Percentiles rank a stretch among this genome's conserved stretches.
These are phyloP conservation scores for Gastrodia elata DNA, from an alignment of 106 monocot species.

Conservation along the genomic window DNA sequence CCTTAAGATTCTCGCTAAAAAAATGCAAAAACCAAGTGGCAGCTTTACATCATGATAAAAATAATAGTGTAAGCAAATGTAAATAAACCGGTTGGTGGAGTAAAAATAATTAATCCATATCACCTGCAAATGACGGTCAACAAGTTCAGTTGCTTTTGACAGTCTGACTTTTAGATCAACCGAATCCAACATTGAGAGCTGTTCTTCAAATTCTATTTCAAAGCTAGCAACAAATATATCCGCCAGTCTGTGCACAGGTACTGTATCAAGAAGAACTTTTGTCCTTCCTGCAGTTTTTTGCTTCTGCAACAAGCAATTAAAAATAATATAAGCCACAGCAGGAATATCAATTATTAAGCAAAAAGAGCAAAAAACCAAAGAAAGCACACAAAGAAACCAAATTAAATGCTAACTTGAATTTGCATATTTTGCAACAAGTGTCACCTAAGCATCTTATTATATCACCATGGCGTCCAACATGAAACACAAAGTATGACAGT, in stretches of 20 bases:
- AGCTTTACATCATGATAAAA: too few species aligned
- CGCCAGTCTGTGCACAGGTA: slow-evolving; percentile 91
- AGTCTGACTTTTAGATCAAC: slow-evolving; percentile 89
- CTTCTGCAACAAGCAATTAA: slow-evolving; percentile 49
- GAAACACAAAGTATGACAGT: too few species aligned
- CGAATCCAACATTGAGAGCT: slow-evolving; percentile 94
- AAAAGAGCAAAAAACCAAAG: neutral
- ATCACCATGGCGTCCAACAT: neutral
- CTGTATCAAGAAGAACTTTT: slow-evolving; percentile 97
- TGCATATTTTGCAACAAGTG: neutral
- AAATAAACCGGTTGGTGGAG: neutral
- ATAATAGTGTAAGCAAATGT: neutral
- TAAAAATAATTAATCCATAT: slow-evolving; percentile 7
- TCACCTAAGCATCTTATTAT: neutral
- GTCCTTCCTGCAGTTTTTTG: slow-evolving; percentile 98
- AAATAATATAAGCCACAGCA: neutral
- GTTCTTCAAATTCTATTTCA: slow-evolving; percentile 98
- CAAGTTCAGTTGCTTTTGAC: slow-evolving; percentile 83
- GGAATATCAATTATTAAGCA: neutral
- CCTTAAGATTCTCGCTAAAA: neutral
- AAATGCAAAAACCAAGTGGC: slow-evolving; percentile 10
- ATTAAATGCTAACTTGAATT: neutral
- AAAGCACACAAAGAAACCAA: neutral
- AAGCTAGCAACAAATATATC: slow-evolving; percentile 99
- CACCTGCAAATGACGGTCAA: slow-evolving; percentile 93